Evolutionary conservation across 148 eudicot genomes (phyloP), one percentile per base, ranked within the genome.

Genomic region (Camellia granthamiana): DNA sequence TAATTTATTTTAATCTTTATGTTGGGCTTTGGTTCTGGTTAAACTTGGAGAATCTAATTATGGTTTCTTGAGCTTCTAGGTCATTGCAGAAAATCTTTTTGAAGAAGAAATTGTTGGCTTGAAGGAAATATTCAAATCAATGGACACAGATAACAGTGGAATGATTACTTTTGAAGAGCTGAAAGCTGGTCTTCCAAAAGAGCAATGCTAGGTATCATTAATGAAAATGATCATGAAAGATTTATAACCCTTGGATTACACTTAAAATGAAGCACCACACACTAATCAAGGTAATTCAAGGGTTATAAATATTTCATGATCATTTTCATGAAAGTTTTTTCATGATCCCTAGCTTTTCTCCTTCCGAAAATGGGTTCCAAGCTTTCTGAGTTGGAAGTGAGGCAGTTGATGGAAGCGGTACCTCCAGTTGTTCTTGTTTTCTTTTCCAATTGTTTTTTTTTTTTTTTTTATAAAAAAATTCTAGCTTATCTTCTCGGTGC

Each of bases 341-440:
- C 23, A 23, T 23, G 23, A 23, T 23, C 23, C 23, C 23, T 23
- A 23, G 0, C 23, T n/a, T n/a, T n/a, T n/a, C n/a, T n/a, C n/a
- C n/a, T n/a, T n/a, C n/a, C n/a, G n/a, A n/a, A 93, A 82, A 82
- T 96, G 72, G 97, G 99, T 62, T 91, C 98, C 70, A 96, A 90
- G 86, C 86, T 96, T 47, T 87, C 95, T 43, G 98, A 93, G 86
- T 84, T 89, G 44, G 97, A 96, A 91, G 97, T 96, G 82, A 88
- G 91, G 84, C 99, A 96, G 83, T 86, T 90, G 60, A 93, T 96
- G 99, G 99, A 93, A 79, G 99, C 99, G 87, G 99, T 95, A 93
- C 69, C 69, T 56, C n/a, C 74, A 21, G 3, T 18, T 69, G 56
- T 42, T 41, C 77, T 70, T 77, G 46, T 5, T 44, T 76, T 42